Base-by-base conservation (phyloP, 306 rosid species). In the Acacia confusa region DNA sequence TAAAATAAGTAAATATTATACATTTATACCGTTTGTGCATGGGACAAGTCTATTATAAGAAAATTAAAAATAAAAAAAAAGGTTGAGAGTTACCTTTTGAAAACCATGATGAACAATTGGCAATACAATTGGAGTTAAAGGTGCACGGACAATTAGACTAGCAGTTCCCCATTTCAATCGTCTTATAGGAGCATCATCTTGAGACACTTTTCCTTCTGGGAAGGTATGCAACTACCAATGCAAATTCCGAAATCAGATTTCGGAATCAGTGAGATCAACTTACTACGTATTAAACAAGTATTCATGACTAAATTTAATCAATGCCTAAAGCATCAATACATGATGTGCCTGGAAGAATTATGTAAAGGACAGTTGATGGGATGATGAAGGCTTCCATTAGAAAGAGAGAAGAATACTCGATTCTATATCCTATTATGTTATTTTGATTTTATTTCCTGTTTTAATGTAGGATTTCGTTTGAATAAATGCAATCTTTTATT, bases 131-230 rank as follows among this genome's bases (percentile, higher is more conserved):
- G 97, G 98, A 70, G 93, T 92, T 80, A 85, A 28, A 57, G 92
- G 90, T 47, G 98, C 84, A 61, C 98, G 98, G 74, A 81, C 97
- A 82, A 95, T 92, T 82, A 93, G 97, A 83, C 99, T 95, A 67
- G 98, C 97, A 36, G 97, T 92, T 79, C 99, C 98, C 97, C 98
- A 95, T 82, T 95, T 95, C 87, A 93, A 79, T 75, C 96, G 88
- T 55, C 89, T 86, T 52, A 92, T 92, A 57, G 98, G 97, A 68
- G 78, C 89, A 83, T 92, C 98, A 64, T 89, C 99, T 86, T 92
- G 98, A 75, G 44, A 25, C 55, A 95, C 97, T 81, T 92, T 92
- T 72, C 98, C 98, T 86, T 95, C 97, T 13, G 97, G 99, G 84
- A 95, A 95, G n/a, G 98, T 90, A 84, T 95, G 98, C 70, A 95